Conservation (phyloP, 1,284 basidiomycete species). For the Tilletia setariae region DNA sequence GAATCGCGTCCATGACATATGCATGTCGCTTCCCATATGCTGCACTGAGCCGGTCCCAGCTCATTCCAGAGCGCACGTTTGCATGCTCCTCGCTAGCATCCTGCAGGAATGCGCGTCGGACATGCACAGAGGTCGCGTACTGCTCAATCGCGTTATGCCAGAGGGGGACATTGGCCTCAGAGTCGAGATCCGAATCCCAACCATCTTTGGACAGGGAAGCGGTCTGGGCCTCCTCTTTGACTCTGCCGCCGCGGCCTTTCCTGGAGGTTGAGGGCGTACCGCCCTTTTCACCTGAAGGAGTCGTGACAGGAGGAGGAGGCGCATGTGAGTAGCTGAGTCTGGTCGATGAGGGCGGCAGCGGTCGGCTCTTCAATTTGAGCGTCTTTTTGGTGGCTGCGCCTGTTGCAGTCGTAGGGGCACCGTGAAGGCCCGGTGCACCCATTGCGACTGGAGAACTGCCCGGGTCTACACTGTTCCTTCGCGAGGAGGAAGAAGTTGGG, state of each 20-base stretch:
- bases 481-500: not conserved
- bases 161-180: conserved; percentile 41
- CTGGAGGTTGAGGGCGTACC: too few relatives aligned
- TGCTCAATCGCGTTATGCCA: conserved; percentile 42
- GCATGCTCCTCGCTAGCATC: conserved; percentile 24
- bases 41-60: conserved; percentile 34
- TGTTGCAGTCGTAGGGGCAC: not conserved
- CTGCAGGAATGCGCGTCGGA: conserved; percentile 35
- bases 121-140: conserved; percentile 33
- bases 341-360: not conserved
- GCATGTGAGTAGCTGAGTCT: not conserved
- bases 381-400: not conserved
- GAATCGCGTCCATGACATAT: not conserved
- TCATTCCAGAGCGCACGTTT: conserved; percentile 25
- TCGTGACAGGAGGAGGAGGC: conserved; percentile 1
- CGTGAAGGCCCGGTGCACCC: not conserved
- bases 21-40: conserved; percentile 10
- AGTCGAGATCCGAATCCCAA: conserved; percentile 50
- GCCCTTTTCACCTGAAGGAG: not conserved
- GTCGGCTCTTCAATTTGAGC: conserved; percentile 9
- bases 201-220: not conserved
- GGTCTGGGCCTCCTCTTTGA: not conserved
- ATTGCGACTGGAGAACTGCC: not conserved
- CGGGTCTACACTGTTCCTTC: not conserved
- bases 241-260: not conserved